Evolutionary conservation across 2,329 filamentous ascomycete species (phyloP).

Genomic region (Apiospora arundinis): DNA sequence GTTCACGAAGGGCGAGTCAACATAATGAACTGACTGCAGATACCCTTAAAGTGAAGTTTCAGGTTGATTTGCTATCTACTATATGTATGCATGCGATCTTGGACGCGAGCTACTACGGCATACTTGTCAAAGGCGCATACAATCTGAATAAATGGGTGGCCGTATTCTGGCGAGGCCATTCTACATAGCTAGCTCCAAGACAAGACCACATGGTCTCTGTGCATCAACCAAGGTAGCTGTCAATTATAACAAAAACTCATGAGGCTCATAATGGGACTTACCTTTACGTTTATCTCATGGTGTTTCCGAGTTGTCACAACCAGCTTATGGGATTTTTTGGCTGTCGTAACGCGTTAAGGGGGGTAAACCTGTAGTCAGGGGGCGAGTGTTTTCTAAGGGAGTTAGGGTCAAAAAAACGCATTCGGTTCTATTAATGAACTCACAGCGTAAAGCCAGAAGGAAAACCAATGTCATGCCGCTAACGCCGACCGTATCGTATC

Average conservation of each 20-base stretch:
- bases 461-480: constrained; percentile 13
- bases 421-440: constrained; percentile 36
- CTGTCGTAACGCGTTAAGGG: constrained; percentile 3
- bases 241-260: not conserved
- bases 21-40: not conserved
- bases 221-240: constrained; percentile 14
- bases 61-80: not conserved
- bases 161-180: not conserved
- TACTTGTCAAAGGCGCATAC: not conserved
- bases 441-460: constrained; percentile 29
- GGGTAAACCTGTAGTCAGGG: constrained; percentile 1
- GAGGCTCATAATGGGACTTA: not conserved
- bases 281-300: constrained; percentile 4
- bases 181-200: not conserved
- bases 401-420: constrained; percentile 41
- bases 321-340: not conserved
- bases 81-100: constrained; percentile 7
- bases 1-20: not conserved
- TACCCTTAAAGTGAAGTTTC: constrained; percentile 21
- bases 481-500: constrained; percentile 21
- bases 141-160: not conserved
- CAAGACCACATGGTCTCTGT: not conserved
- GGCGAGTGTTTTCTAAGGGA: constrained; percentile 36
- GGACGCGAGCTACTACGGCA: constrained; percentile 10
- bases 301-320: not conserved